These are phyloP conservation scores for Rhizopus delemar DNA, from an alignment of 371 early-diverging fungal genomes.

Conservation along the genomic window DNA sequence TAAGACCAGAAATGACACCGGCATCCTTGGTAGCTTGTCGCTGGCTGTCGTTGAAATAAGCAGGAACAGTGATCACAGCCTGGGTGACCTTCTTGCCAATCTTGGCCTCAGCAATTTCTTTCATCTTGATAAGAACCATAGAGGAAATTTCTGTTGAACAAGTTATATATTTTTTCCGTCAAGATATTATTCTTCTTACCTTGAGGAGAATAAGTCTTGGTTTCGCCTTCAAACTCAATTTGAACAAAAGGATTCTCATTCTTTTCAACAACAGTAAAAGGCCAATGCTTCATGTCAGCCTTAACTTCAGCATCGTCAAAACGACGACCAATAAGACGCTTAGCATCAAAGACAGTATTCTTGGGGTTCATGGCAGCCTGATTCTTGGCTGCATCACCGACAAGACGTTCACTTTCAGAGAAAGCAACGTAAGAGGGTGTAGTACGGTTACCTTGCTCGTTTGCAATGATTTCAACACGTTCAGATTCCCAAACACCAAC, in stretches of 20 bases:
- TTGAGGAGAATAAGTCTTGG: background rate
- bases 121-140: too few relatives aligned
- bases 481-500: constrained; percentile 68
- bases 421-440: constrained; percentile 92
- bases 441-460: constrained; percentile 90
- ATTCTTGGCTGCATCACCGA: constrained; percentile 67
- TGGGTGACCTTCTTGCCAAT: constrained; percentile 80
- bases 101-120: constrained; percentile 30
- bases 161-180: constrained; percentile 24
- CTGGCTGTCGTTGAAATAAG: constrained; percentile 68
- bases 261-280: constrained; percentile 78
- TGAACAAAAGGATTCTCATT: constrained; percentile 73
- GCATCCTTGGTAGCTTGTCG: background rate
- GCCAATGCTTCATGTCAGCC: constrained; percentile 78
- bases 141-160: constrained; percentile 28
- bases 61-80: constrained; percentile 96
- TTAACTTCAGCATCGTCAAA: too few relatives aligned
- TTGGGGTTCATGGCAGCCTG: constrained; percentile 81
- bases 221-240: background rate
- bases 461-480: constrained; percentile 81
- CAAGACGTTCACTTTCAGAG: constrained; percentile 67
- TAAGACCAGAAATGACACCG: too few relatives aligned
- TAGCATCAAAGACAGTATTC: constrained; percentile 91
- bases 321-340: too few relatives aligned
- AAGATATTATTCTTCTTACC: constrained; percentile 17